A percentile compares a stretch with the other conserved stretches of the same genome.
These are phyloP conservation scores for Epichloe glyceriae DNA, from an alignment of 2,329 filamentous ascomycete species.

Conservation along the genomic window DNA sequence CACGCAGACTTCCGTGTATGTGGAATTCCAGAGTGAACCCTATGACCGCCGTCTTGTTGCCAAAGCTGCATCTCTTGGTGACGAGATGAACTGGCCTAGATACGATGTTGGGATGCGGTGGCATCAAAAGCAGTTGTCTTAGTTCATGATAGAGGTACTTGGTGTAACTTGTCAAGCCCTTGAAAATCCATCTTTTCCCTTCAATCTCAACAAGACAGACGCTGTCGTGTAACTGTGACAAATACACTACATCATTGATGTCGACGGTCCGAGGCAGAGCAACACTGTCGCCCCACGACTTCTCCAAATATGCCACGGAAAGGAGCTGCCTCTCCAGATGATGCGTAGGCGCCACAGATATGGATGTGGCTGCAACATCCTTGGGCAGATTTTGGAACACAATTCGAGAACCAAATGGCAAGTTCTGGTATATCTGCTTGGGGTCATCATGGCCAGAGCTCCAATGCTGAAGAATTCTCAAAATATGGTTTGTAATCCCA, in stretches of 20 bases:
- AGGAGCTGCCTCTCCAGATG: slow-evolving; percentile 40
- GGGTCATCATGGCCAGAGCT: slow-evolving; percentile 22
- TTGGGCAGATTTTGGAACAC: slow-evolving; percentile 38
- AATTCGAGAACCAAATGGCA: slow-evolving; percentile 46
- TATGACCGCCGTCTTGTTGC: slow-evolving; percentile 39
- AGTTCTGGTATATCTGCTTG: slow-evolving; percentile 24
- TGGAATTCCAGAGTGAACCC: slow-evolving; percentile 46
- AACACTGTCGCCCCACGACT: slow-evolving; percentile 29
- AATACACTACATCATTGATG: slow-evolving; percentile 34
- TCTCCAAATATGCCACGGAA: slow-evolving; percentile 26
- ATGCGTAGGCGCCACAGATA: slow-evolving; percentile 36
- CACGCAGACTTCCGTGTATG: slow-evolving; percentile 39
- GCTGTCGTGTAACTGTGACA: slow-evolving; percentile 45
- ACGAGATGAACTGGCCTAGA: slow-evolving; percentile 38
- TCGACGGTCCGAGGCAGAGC: slow-evolving; percentile 34
- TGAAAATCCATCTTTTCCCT: slow-evolving; percentile 37
- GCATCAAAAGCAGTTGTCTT: slow-evolving; percentile 37
- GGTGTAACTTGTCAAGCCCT: slow-evolving; percentile 42
- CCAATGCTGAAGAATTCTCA: slow-evolving; percentile 41
- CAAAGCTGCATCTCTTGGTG: slow-evolving; percentile 42
- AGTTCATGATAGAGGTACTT: slow-evolving; percentile 52
- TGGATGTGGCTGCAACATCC: slow-evolving; percentile 30
- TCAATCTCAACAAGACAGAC: slow-evolving; percentile 39
- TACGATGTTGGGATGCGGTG: slow-evolving; percentile 40
- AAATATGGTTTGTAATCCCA: slow-evolving; percentile 39